Conservation (phyloP, 2,329 filamentous ascomycete species). For the Colletotrichum tofieldiae region DNA sequence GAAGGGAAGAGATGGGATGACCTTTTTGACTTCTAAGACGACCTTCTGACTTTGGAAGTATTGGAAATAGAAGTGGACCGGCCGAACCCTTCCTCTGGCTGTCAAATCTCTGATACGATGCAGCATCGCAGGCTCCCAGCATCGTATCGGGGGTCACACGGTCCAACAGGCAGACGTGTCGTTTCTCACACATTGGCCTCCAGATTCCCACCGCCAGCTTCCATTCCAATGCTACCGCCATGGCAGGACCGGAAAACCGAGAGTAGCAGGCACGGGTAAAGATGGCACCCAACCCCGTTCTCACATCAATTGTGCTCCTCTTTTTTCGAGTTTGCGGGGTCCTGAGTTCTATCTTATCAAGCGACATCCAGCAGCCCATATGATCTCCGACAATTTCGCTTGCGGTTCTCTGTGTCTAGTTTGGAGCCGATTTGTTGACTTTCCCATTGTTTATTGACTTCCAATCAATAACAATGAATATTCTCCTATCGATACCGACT, state of each 20-base stretch:
- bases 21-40: not conserved
- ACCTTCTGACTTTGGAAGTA: not conserved
- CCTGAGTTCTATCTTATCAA: constrained; percentile 4
- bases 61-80: constrained; percentile 8
- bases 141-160: not conserved
- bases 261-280: constrained; percentile 4
- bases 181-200: not conserved
- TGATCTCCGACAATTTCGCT: constrained; percentile 16
- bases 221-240: not conserved
- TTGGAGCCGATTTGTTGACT: constrained; percentile 24
- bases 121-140: constrained; percentile 18
- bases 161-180: not conserved
- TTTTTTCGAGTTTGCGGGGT: constrained; percentile 4
- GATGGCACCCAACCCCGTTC: not conserved
- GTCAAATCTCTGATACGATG: constrained; percentile 34
- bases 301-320: constrained; percentile 4
- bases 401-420: constrained; percentile 10
- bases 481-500: constrained; percentile 33
- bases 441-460: constrained; percentile 21
- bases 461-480: constrained; percentile 11
- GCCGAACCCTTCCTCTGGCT: not conserved
- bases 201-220: not conserved
- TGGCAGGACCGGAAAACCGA: not conserved
- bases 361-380: not conserved
- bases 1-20: constrained; percentile 32